Evolutionary conservation across 2,329 filamentous ascomycete species (phyloP), one percentile per base, ranked within the genome.

Genomic region (Calycina marina): DNA sequence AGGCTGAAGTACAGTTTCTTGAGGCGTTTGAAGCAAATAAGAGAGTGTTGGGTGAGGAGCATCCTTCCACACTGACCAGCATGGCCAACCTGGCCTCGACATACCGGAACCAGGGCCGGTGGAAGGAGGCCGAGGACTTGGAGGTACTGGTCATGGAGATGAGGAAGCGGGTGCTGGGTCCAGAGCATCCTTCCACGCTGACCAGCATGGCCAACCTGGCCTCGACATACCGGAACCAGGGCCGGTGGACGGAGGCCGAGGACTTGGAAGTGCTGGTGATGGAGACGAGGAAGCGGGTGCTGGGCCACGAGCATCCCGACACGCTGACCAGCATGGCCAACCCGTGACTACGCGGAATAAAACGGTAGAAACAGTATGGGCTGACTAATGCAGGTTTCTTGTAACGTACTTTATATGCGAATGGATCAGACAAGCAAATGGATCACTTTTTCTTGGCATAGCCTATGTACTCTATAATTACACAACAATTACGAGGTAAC

Each of bases 81-180:
- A 39, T 39, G 35, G 25, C 10, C 22, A 37, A 39, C 17, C 20
- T 37, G 18, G 35, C 35, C 6, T 28, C 10, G 22, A 37, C 28
- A 20, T 31, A 14, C 16, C 13, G 17, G 28, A 31, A 14, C 25
- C 25, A 14, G 3, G 3, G 14, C 3, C 11, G 11, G 8, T 28
- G 25, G 25, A 28, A 28, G 3, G 25, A 28, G 25, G 25, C 25
- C 25, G 25, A 28, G 25, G 25, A 28, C 25, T 28, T 28, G 25
- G 25, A 3, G 25, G 25, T 28, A 13, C 25, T 12, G 14, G 25
- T 28, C 9, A 4, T 28, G 14, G 25, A 28, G 25, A 28, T 13
- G 3, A 28, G 3, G 25, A 28, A 28, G 25, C 9, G 14, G 28
- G 28, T 29, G 14, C 14, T 29, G 14, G 28, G 28, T 9, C 8